Conservation (phyloP, 768 basidiomycete genomes). For the Lactarius tabidus region DNA sequence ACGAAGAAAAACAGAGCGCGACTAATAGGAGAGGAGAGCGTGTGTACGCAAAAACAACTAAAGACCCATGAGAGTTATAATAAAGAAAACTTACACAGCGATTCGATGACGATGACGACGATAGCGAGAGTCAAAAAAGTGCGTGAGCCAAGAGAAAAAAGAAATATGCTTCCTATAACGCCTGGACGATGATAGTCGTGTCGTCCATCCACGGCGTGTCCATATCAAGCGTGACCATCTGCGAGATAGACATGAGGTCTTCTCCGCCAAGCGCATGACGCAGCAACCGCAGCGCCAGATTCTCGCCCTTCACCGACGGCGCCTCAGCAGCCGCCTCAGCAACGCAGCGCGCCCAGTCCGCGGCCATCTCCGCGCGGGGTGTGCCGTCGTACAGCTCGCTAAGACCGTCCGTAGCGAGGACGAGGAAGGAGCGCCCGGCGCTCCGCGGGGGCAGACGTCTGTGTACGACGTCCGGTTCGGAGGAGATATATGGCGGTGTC, state of each 20-base stretch:
- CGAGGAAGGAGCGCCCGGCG: constrained; percentile 30
- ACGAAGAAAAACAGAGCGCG: not conserved
- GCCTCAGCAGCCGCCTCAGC: constrained; percentile 23
- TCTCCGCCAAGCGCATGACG: constrained; percentile 43
- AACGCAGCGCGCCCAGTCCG: constrained; percentile 37
- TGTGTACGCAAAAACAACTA: not conserved
- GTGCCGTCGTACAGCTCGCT: constrained; percentile 38
- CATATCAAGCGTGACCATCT: constrained; percentile 47
- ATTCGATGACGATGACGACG: not conserved
- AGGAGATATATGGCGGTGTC: constrained; percentile 48
- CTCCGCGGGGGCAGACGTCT: constrained; percentile 26
- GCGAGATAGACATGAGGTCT: constrained; percentile 38
- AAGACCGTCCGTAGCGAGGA: constrained; percentile 47
- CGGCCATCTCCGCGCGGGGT: constrained; percentile 32
- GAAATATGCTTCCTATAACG: constrained; percentile 26
- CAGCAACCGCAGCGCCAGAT: constrained; percentile 40
- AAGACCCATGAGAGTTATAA: not conserved
- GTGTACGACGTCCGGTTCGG: constrained; percentile 39
- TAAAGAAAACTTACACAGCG: not conserved
- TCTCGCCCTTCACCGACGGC: constrained; percentile 23
- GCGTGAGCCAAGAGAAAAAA: no score
- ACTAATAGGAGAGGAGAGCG: not conserved
- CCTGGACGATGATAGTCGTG: constrained; percentile 44
- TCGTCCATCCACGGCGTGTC: constrained; percentile 49
- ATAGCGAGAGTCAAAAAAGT: not conserved